Evolutionary conservation across 768 basidiomycete genomes (phyloP), one percentile per base, ranked within the genome.

Genomic region (Cystoderma amianthinum): DNA sequence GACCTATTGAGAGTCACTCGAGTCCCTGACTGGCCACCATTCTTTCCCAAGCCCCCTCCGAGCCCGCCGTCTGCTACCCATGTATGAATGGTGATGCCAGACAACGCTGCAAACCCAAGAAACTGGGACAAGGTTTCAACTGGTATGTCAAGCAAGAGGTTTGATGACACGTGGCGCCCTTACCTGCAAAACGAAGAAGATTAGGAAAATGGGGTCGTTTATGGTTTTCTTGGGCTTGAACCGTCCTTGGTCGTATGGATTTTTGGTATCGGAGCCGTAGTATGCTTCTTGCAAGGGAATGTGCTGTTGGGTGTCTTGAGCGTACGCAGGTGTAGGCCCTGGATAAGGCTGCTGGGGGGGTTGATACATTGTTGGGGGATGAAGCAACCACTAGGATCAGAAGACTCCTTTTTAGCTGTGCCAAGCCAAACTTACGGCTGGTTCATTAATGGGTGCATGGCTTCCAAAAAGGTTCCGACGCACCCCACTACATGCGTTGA

Each of bases 111-210:
- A 53, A 81, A 90, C 2, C 82, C 87, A 20, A 78, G 62, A 24
- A 86, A 64, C 84, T 85, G 46, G 3, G 35, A 22, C 13, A 15
- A 41, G 16, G 19, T 28, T 17, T 30, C 28, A n/a, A 19, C 6
- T 33, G 23, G 17, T 11, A 40, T n/a, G 36, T 9, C 13, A 15
- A 25, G 33, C 23, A n/a, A 28, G 5, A 12, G 39, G 22, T 20
- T n/a, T n/a, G n/a, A n/a, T n/a, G n/a, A n/a, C n/a, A n/a, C n/a
- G n/a, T n/a, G n/a, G n/a, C n/a, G n/a, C 25, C 7, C 25, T 28
- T 41, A 87, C 80, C 62, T 84, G 78, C 1, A 79, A 63, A n/a
- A 90, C 57, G 62, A 86, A 91, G 24, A 89, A 54, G 5, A 85
- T 53, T 11, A 88, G 63, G 55, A 86, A 78, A 38, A 85, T 63